Percentiles rank a stretch among this genome's conserved stretches.
Conservation (phyloP, 2,329 filamentous ascomycete genomes). For the Claviceps purpurea region DNA sequence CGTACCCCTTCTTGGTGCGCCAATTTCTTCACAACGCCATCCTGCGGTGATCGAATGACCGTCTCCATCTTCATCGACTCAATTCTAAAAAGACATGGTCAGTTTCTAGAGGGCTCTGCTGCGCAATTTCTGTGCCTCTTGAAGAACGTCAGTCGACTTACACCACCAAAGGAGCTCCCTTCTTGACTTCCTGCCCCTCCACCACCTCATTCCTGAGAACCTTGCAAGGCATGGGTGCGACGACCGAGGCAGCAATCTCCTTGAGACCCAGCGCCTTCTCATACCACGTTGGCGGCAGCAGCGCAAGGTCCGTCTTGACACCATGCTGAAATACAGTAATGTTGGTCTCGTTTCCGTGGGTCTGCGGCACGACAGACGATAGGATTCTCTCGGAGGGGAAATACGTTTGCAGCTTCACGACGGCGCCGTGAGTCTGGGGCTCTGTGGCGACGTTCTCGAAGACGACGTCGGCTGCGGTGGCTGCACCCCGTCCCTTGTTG, state of each 20-base stretch:
- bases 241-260: conserved; percentile 67
- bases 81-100: conserved; percentile 33
- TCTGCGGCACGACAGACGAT: conserved; percentile 58
- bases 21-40: conserved; percentile 56
- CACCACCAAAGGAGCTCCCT: conserved; percentile 79
- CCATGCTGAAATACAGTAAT: conserved; percentile 68
- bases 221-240: conserved; percentile 96
- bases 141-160: conserved; percentile 25
- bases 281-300: conserved; percentile 62
- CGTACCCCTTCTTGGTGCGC: conserved; percentile 64
- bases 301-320: conserved; percentile 41
- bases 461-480: conserved; percentile 10
- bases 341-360: conserved; percentile 39
- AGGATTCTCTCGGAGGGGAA: conserved; percentile 71
- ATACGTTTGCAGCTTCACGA: conserved; percentile 35
- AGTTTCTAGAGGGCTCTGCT: background rate
- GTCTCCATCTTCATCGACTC: conserved; percentile 90
- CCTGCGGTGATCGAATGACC: conserved; percentile 63
- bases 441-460: conserved; percentile 34
- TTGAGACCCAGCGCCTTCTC: conserved; percentile 77
- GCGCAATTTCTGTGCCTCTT: background rate
- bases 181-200: conserved; percentile 70
- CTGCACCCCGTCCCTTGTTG: conserved; percentile 22
- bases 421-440: conserved; percentile 15
- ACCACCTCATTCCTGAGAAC: conserved; percentile 78